Percentiles rank a stretch among this genome's conserved stretches.
phyloP scores from a whole-genome alignment of 129 eudicot species.

The Lactuca saligna region DNA sequence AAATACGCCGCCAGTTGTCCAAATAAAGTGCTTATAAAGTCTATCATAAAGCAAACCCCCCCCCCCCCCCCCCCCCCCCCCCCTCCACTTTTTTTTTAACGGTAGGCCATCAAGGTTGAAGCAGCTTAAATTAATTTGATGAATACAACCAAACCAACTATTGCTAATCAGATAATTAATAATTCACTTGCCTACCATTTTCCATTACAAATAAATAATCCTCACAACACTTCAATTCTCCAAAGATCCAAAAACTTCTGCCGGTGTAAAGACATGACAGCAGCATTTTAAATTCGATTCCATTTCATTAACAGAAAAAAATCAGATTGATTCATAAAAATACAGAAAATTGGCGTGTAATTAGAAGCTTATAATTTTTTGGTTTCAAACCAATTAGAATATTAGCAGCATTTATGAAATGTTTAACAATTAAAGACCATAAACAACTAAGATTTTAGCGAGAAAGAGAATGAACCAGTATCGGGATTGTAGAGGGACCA shows the following conservation, averaged over 20 bases:
- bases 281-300: neutral
- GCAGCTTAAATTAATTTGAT: neutral
- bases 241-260: neutral
- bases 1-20: no score
- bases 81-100: no score
- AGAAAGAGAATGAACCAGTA: constrained; percentile 45
- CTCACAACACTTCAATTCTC: neutral
- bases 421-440: no score
- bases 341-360: neutral
- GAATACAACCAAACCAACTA: neutral
- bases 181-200: neutral
- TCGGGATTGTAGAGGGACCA: constrained; percentile 75
- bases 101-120: no score
- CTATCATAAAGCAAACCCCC: no score
- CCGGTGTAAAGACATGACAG: neutral
- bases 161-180: neutral
- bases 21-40: no score
- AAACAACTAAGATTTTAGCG: neutral
- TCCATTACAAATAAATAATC: neutral
- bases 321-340: neutral
- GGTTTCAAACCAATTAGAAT: neutral
- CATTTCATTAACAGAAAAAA: neutral
- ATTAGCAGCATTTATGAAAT: no score
- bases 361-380: neutral
- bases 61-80: no score